Base-by-base conservation (phyloP, 108 stramenopile genomes). In the Tribonema minus region DNA sequence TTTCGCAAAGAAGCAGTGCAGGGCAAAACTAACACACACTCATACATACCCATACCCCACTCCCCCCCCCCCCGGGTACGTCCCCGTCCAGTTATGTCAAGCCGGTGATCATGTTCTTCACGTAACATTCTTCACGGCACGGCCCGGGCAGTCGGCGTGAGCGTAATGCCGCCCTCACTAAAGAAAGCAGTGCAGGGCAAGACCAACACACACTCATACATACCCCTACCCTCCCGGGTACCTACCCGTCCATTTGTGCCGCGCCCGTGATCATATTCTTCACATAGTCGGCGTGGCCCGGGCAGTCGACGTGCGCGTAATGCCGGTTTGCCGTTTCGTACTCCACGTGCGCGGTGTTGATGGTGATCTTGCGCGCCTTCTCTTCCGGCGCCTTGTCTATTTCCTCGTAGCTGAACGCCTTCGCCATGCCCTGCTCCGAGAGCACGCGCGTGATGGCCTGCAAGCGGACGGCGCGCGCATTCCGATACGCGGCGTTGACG, bases 241-340 rank as follows among this genome's bases (percentile, higher is more conserved):
- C 71, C 37, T 29, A 72, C 71, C 77, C 98, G 79, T 99, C 98
- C 98, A 99, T 99, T 86, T 97, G 96, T 28, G 98, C 96, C 15
- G 98, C 98, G 30, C 98, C 98, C 2, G 98, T 99, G 88, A 99
- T 99, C 96, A 99, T 97, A 86, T 99, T 99, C 88, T 99, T 99
- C 38, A 99, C 98, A 86, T 99, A 99, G 91, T 99, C 98, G 4
- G 98, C 98, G 88, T 99, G 98, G 59, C 98, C 98, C 34, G 98
- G 98, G 85, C 96, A 99, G 90, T 99, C 98, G 79, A 99, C 96
- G 89, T 99, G 98, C 54, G 96, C 96, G 82, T 99, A 99, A 84
- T 99, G 98, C 58, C 98, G 87, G 64, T 84, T 94, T 7, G 38
- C 91, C 2, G 98, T 98, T 88, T 84, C 80, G 75, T 98, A 96